Percentiles rank a stretch among this genome's conserved stretches.
Conservation (phyloP, 2,329 filamentous ascomycete genomes). For the Aspergillus novofumigatus region DNA sequence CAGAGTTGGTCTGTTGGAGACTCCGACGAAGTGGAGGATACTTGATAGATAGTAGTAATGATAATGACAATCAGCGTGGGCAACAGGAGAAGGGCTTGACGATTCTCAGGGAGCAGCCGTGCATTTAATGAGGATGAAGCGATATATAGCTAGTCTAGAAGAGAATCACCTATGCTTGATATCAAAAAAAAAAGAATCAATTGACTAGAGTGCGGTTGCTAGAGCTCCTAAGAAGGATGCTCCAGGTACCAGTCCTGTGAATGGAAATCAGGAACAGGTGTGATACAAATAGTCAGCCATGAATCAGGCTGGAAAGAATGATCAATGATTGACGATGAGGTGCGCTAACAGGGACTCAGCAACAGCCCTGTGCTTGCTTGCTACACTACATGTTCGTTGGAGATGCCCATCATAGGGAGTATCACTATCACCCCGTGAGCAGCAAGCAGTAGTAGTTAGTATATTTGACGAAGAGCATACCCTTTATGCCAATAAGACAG, state of each 20-base stretch:
- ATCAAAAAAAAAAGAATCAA: neutral
- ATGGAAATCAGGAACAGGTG: constrained; percentile 4
- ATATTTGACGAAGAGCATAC: neutral
- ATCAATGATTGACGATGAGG: neutral
- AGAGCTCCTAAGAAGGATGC: neutral
- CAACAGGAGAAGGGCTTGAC: neutral
- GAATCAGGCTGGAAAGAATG: neutral
- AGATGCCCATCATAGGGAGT: neutral
- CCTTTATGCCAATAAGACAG: neutral
- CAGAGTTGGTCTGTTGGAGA: neutral
- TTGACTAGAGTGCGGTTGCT: neutral
- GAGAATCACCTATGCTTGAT: neutral
- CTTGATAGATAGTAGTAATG: neutral
- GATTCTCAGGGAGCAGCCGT: neutral
- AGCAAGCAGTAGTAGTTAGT: neutral
- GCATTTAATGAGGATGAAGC: neutral
- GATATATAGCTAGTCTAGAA: neutral
- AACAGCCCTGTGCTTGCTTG: neutral
- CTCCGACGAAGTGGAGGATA: neutral
- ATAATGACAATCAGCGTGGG: neutral
- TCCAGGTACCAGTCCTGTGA: neutral
- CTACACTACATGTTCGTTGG: neutral
- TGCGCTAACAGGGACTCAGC: neutral
- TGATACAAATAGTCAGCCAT: constrained; percentile 13
- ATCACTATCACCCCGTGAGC: neutral